A percentile compares a stretch with the other conserved stretches of the same genome.
Evolutionary conservation across 768 basidiomycete genomes (phyloP).

Genomic region (Cystofilobasidium ferigula): DNA sequence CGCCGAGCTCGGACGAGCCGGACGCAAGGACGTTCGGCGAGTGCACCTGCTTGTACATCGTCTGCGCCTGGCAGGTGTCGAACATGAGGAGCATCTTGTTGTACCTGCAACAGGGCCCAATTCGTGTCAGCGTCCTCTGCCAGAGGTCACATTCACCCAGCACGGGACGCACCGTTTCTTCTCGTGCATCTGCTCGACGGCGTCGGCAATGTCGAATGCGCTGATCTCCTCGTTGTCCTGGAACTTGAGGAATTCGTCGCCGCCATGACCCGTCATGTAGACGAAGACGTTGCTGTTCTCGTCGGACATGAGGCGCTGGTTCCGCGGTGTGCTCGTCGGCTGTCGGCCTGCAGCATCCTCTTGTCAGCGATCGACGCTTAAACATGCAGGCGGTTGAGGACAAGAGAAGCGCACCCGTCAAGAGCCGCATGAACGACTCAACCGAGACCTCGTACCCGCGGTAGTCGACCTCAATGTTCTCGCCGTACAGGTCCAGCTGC

Average conservation of each 20-base stretch:
- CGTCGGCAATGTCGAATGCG: conserved; percentile 93
- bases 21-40: conserved; percentile 87
- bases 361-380: neutral
- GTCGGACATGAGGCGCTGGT: conserved; percentile 83
- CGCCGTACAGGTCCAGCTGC: conserved; percentile 80
- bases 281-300: conserved; percentile 86
- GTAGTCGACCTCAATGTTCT: conserved; percentile 96
- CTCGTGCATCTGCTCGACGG: conserved; percentile 96
- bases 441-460: conserved; percentile 96
- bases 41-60: conserved; percentile 85
- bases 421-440: conserved; percentile 81
- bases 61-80: conserved; percentile 95
- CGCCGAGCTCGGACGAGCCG: conserved; percentile 67
- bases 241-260: conserved; percentile 96
- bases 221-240: conserved; percentile 98
- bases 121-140: neutral
- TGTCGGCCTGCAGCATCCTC: conserved; percentile 55
- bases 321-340: conserved; percentile 70
- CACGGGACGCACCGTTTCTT: conserved; percentile 60
- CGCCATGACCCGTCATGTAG: conserved; percentile 97
- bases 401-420: conserved; percentile 55
- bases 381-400: neutral
- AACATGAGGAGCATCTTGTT: conserved; percentile 97
- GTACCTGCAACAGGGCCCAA: conserved; percentile 46
- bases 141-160: neutral